phyloP scores from a whole-genome alignment of 2,329 filamentous ascomycete species.

The Paecilomyces niveus region DNA sequence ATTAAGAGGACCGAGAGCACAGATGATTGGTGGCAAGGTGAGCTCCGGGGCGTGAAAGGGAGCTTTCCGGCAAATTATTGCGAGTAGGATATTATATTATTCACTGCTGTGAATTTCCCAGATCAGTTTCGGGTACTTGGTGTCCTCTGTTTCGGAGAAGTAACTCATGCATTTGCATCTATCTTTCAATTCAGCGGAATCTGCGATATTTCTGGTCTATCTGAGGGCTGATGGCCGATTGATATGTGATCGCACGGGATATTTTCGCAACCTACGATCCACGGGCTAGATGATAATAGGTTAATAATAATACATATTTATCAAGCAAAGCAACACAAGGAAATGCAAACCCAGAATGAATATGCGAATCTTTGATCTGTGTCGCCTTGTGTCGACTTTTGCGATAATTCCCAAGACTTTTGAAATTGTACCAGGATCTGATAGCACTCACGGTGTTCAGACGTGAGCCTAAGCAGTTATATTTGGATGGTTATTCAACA shows the following conservation, averaged over 20 bases:
- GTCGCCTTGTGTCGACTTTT: not conserved
- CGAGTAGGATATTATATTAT: slow-evolving; percentile 27
- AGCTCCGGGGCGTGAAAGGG: slow-evolving; percentile 60
- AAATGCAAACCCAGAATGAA: not conserved
- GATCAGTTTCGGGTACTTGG: not conserved
- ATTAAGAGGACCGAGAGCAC: slow-evolving; percentile 70
- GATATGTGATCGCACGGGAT: not conserved
- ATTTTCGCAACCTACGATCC: not conserved
- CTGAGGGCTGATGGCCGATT: not conserved
- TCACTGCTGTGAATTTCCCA: not conserved
- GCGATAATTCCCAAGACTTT: not conserved
- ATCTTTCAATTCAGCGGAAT: too few species aligned
- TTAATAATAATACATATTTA: not conserved
- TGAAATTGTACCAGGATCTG: not conserved
- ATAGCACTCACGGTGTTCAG: not conserved
- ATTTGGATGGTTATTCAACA: not conserved
- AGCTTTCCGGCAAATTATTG: slow-evolving; percentile 83
- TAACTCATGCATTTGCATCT: too few species aligned
- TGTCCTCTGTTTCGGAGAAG: too few species aligned
- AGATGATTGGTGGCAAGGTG: slow-evolving; percentile 85
- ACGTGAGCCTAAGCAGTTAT: not conserved
- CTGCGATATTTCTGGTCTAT: not conserved
- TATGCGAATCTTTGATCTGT: not conserved
- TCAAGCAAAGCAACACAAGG: not conserved
- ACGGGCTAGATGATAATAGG: not conserved